Evolutionary conservation across 306 rosid genomes (phyloP).

Genomic region (Astragalus glycyphyllos): DNA sequence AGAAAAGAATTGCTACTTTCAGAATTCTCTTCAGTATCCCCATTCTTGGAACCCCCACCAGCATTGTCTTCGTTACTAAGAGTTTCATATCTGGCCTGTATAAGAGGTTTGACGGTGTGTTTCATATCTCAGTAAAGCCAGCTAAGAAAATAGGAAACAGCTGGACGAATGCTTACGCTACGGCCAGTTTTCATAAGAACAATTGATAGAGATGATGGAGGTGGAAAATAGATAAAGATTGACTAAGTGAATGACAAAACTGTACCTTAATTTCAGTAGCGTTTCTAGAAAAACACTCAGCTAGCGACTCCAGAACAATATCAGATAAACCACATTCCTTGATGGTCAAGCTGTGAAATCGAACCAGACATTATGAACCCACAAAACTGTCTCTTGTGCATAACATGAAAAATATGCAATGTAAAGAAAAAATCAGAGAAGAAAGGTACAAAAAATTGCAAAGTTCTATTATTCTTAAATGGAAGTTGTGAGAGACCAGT

Average conservation of each 20-base stretch:
- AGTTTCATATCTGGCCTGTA: constrained; percentile 93
- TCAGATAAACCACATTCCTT: constrained; percentile 80
- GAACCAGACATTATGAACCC: constrained; percentile 41
- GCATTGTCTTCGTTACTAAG: constrained; percentile 62
- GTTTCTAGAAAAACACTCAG: constrained; percentile 79
- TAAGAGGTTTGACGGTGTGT: constrained; percentile 89
- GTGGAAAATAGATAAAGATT: constrained; percentile 33
- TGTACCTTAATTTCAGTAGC: constrained; percentile 80
- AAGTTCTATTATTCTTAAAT: not conserved
- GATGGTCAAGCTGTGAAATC: constrained; percentile 73
- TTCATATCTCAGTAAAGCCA: constrained; percentile 97
- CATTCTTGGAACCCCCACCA: constrained; percentile 58
- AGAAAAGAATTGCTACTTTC: constrained; percentile 67
- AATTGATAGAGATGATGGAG: constrained; percentile 45
- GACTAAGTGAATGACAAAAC: constrained; percentile 12
- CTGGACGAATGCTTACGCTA: constrained; percentile 82
- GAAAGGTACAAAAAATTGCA: constrained; percentile 22
- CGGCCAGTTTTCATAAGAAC: constrained; percentile 66
- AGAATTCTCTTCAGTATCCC: constrained; percentile 59
- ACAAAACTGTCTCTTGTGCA: constrained; percentile 36
- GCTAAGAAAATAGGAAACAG: constrained; percentile 92
- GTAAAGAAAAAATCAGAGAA: not conserved
- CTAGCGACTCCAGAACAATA: constrained; percentile 73
- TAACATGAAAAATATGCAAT: constrained; percentile 28
- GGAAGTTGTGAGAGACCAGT: constrained; percentile 1